These are phyloP conservation scores for Rhizophagus clarus DNA, from an alignment of 192 early-diverging fungal genomes.

Conservation along the genomic window DNA sequence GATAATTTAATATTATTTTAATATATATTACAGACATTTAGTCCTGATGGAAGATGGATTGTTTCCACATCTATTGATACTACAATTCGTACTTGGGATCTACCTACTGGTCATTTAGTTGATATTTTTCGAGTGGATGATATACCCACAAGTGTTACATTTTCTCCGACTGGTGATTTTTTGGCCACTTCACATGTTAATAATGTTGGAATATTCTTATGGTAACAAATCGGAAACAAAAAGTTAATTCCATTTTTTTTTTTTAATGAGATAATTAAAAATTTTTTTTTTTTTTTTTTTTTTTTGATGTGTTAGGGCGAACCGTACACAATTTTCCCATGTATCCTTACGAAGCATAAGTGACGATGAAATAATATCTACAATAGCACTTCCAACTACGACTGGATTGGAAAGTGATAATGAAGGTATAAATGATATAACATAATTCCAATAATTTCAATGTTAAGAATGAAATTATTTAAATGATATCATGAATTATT, in stretches of 20 bases:
- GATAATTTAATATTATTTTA: neutral
- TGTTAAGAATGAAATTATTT: too few relatives aligned
- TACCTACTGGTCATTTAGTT: constrained; percentile 88
- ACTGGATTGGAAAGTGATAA: constrained; percentile 56
- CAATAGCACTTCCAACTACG: constrained; percentile 63
- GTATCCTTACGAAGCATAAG: constrained; percentile 68
- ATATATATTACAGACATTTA: constrained; percentile 65
- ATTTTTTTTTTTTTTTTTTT: too few relatives aligned
- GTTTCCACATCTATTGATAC: constrained; percentile 81
- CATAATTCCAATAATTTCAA: too few relatives aligned
- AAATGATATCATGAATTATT: neutral
- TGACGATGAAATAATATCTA: constrained; percentile 51
- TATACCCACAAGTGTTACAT: constrained; percentile 80
- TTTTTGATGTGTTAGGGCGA: constrained; percentile 52
- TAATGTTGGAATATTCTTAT: constrained; percentile 89
- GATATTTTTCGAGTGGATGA: constrained; percentile 79
- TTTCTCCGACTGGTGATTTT: constrained; percentile 91
- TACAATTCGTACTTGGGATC: constrained; percentile 94
- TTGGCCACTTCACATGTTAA: constrained; percentile 91
- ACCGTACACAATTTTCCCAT: constrained; percentile 76
- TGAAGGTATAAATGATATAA: constrained; percentile 41
- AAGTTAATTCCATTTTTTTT: neutral
- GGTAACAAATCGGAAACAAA: constrained; percentile 47
- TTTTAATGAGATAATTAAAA: neutral
- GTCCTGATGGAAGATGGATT: constrained; percentile 91